phyloP scores from a whole-genome alignment of 352 stramenopile genomes.

The Phytophthora quininea region DNA sequence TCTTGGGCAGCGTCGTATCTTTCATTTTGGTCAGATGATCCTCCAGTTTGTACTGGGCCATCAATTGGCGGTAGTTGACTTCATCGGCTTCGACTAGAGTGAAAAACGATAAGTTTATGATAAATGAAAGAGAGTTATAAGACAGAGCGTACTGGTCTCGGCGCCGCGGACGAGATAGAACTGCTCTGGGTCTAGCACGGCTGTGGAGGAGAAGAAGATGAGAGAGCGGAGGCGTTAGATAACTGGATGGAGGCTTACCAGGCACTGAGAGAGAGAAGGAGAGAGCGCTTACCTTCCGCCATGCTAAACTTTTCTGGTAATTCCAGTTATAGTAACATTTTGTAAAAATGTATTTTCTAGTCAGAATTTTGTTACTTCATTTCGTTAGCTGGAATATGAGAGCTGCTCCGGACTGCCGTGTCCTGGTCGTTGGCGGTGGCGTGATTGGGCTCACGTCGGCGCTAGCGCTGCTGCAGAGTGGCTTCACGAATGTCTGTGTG shows the following conservation, averaged over 20 bases:
- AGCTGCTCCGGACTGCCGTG: conserved; percentile 15
- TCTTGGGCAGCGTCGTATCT: conserved; percentile 57
- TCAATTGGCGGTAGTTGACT: conserved; percentile 63
- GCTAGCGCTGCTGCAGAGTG: conserved; percentile 61
- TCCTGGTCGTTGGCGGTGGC: conserved; percentile 69
- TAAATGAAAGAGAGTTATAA: not conserved
- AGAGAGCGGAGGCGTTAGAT: not conserved
- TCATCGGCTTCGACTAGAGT: conserved; percentile 61
- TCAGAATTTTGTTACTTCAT: too few relatives aligned
- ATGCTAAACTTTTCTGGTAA: too few relatives aligned
- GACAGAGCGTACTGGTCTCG: conserved; percentile 54
- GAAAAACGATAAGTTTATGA: conserved; percentile 6
- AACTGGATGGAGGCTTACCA: too few relatives aligned
- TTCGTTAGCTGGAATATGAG: not conserved
- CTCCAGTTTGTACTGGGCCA: conserved; percentile 76
- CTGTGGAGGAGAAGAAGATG: conserved; percentile 14
- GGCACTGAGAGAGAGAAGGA: too few relatives aligned
- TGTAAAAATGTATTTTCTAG: too few relatives aligned
- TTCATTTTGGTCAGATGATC: conserved; percentile 66
- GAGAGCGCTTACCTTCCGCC: too few relatives aligned
- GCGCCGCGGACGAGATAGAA: conserved; percentile 67
- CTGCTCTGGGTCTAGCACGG: conserved; percentile 40
- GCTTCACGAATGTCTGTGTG: conserved; percentile 52
- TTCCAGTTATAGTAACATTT: too few relatives aligned
- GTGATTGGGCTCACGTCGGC: conserved; percentile 74